Evolutionary conservation across 345 rosid species (phyloP), one percentile per base, ranked within the genome.

Genomic region (Iberis pinnata): DNA sequence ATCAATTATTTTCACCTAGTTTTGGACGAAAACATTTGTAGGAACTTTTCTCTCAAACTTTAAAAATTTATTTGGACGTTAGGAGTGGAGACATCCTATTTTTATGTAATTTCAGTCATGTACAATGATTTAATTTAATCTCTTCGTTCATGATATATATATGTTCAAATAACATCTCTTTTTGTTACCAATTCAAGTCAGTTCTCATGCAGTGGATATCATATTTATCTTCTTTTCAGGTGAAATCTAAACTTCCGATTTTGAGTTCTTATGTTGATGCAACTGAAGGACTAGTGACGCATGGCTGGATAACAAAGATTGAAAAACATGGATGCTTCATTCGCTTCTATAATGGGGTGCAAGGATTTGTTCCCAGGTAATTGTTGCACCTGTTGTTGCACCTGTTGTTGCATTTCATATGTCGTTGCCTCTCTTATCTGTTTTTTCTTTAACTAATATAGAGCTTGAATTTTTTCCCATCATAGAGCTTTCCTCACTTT

Each of bases 281-380:
- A 62, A 72, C 76, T 31, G 82, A 78, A 49, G 96, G 96, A 26
- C 61, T 88, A 18, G 66, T 81, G 64, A 79, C 88, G 6, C 98
- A 88, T 77, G 98, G 98, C 53, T 92, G 98, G 98, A 84, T 92
- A 68, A 78, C 89, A 35, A 92, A 84, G 78, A 88, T 81, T 63
- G 98, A 88, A 73, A 79, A 84, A 45, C 86, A 83, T 69, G 98
- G 98, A 46, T 92, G 96, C 80, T 87, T 84, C 48, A 84, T 88
- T 61, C 88, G 87, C 53, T 92, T 92, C 58, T 92, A 88, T 70
- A 92, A 81, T 77, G 96, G 96, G 63, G 96, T 92, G 71, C 98
- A 88, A 63, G 98, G 96, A 67, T 84, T 92, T 75, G 84, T 79
- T 67, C 78, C 93, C 58, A 77, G 98, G 98, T 65, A 43, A 61